Conservation (phyloP, 2,329 filamentous ascomycete genomes). For the Tetracladium maxilliforme region DNA sequence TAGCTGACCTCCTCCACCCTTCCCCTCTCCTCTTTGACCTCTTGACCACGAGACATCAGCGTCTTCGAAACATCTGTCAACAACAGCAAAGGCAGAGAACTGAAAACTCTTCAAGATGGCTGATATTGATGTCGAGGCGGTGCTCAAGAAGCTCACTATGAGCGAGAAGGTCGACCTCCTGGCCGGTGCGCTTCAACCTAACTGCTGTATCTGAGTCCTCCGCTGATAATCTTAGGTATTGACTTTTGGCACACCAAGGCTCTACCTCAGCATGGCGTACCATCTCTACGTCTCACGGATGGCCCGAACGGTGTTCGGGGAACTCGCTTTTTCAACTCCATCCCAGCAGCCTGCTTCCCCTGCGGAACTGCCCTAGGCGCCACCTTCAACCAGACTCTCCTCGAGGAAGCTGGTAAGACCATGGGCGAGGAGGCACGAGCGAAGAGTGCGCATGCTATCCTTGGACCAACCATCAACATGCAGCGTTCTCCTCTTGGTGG, state of each 20-base stretch:
- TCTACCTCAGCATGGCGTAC: constrained; percentile 13
- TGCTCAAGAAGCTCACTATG: constrained; percentile 36
- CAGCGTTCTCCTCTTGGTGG: constrained; percentile 30
- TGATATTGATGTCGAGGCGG: constrained; percentile 35
- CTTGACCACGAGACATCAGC: too few relatives aligned
- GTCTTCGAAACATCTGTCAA: too few relatives aligned
- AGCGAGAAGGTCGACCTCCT: constrained; percentile 37
- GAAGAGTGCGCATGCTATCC: constrained; percentile 57
- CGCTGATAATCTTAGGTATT: constrained; percentile 5
- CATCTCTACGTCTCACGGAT: constrained; percentile 16
- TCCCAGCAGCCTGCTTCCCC: constrained; percentile 28
- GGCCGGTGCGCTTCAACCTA: constrained; percentile 25
- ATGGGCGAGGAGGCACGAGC: constrained; percentile 52
- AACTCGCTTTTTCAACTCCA: constrained; percentile 16
- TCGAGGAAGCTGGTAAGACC: constrained; percentile 45
- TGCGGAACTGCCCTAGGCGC: constrained; percentile 35
- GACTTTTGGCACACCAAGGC: constrained; percentile 17
- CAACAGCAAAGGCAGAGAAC: too few relatives aligned
- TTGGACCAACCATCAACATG: constrained; percentile 47
- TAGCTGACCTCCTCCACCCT: too few relatives aligned
- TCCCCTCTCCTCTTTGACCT: too few relatives aligned
- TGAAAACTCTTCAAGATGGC: too few relatives aligned
- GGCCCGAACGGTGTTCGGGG: constrained; percentile 19
- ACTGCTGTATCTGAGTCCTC: neutral
- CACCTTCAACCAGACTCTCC: constrained; percentile 50